phyloP scores from a whole-genome alignment of 2,329 filamentous ascomycete species.

The Alternaria postmessia region DNA sequence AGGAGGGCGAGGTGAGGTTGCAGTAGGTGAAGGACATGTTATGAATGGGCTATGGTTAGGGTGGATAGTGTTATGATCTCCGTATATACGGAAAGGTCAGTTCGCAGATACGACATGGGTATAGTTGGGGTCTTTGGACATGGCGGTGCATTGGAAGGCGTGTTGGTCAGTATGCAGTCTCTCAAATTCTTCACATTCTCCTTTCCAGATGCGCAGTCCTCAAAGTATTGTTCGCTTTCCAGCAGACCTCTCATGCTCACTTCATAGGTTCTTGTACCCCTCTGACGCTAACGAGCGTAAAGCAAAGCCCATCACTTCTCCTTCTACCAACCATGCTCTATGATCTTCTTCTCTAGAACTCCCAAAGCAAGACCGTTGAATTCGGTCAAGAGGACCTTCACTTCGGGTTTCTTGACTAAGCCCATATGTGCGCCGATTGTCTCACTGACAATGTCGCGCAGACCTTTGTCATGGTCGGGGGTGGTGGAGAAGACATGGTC shows the following conservation, averaged over 20 bases:
- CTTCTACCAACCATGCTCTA: not conserved
- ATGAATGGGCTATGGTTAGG: not conserved
- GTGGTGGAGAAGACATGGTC: not conserved
- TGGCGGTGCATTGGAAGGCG: not conserved
- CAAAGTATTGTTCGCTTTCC: no score
- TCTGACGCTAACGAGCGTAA: not conserved
- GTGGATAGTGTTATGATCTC: no score
- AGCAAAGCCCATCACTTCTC: not conserved
- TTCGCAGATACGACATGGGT: no score
- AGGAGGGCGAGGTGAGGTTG: slow-evolving; percentile 13
- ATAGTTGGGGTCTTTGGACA: not conserved
- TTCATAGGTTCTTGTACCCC: no score
- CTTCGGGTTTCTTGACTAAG: not conserved
- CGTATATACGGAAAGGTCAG: not conserved
- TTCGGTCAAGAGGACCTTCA: fast-evolving
- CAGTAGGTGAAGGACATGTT: not conserved
- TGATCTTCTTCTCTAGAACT: not conserved
- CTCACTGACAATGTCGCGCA: not conserved
- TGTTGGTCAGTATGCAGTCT: not conserved
- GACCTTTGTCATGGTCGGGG: not conserved
- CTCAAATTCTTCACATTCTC: no score
- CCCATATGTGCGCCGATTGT: not conserved
- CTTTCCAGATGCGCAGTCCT: no score
- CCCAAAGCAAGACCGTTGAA: not conserved
- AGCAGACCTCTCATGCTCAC: no score